Base-by-base conservation (phyloP, 1,284 basidiomycete species). In the Trametes polyzona region DNA sequence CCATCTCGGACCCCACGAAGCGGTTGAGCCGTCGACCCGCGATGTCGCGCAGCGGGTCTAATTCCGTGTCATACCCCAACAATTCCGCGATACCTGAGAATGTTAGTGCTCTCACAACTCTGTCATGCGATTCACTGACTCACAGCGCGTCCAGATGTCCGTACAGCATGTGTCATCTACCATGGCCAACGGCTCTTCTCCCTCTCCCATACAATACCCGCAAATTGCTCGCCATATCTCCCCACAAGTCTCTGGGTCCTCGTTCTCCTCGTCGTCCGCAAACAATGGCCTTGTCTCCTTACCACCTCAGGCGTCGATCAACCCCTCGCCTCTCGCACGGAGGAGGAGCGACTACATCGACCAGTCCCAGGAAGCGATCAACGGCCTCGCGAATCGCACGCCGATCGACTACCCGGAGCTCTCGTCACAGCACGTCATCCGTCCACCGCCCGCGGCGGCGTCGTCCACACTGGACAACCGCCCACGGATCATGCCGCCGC, bases 351-450 rank as follows among this genome's bases (percentile, higher is more conserved):
- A 93, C 63, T 93, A 87, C 67, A 76, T 90, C 50, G 92, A 95
- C 67, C 88, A 90, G 64, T 84, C 86, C 10, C 86, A 87, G 65
- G 84, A 92, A 67, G 79, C 87, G 0, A 78, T 90, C 46, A 83
- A 86, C 8, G 78, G 81, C 39, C 68, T 76, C 60, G 59, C 69
- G 47, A 44, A 47, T 26, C 80, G 82, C 2, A 71, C 80, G 2
- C 72, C 83, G 0, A 90, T 96, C 59, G 92, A 93, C 70, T 96
- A 96, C 64, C 94, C 93, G 1, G 86, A 87, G 64, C 82, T 84
- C 44, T 83, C 78, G 51, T 72, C 78, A 17, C 78, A 82, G 42
- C 81, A 84, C 10, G 77, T 90, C 7, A 79, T 90, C 32, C 83
- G 92, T 19, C 90, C 88, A 0, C 93, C 94, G 6, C 91, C 92